These are phyloP conservation scores for Melampsora medusae DNA, from an alignment of 1,284 basidiomycete genomes.

Conservation along the genomic window DNA sequence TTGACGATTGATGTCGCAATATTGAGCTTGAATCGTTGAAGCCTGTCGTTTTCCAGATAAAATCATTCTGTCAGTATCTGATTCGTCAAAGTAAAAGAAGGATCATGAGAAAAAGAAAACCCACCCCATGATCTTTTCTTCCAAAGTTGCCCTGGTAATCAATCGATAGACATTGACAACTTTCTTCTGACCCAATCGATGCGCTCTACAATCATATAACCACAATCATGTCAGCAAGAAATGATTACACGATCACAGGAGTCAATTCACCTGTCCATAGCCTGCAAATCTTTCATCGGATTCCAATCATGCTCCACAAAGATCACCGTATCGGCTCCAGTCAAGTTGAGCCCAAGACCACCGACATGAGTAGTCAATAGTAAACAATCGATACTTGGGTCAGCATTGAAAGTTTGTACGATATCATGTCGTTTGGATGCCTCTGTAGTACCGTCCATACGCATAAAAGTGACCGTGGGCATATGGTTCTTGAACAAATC, in stretches of 20 bases:
- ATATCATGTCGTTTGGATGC: constrained; percentile 86
- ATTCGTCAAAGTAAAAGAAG: constrained; percentile 16
- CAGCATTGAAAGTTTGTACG: constrained; percentile 96
- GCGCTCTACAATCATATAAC: constrained; percentile 60
- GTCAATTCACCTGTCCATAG: constrained; percentile 77
- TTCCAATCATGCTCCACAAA: constrained; percentile 99
- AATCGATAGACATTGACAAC: constrained; percentile 98
- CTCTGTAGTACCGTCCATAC: constrained; percentile 87
- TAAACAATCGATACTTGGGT: constrained; percentile 95
- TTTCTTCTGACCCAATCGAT: constrained; percentile 96
- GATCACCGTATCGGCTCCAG: constrained; percentile 97
- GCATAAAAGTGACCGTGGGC: constrained; percentile 97
- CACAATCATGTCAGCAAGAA: not conserved
- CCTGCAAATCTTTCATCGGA: constrained; percentile 98
- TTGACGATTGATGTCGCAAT: constrained; percentile 95
- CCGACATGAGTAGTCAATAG: constrained; percentile 95
- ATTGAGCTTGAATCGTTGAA: constrained; percentile 98
- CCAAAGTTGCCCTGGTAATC: constrained; percentile 92
- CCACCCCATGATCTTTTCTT: constrained; percentile 99
- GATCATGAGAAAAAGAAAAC: constrained; percentile 52
- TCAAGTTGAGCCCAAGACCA: constrained; percentile 90
- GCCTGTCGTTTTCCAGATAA: constrained; percentile 57
- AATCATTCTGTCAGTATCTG: not conserved
- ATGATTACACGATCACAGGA: not conserved
- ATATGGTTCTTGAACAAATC: constrained; percentile 87